phyloP scores from a whole-genome alignment of 371 early-diverging fungal genomes.

The Mucor saturninus region DNA sequence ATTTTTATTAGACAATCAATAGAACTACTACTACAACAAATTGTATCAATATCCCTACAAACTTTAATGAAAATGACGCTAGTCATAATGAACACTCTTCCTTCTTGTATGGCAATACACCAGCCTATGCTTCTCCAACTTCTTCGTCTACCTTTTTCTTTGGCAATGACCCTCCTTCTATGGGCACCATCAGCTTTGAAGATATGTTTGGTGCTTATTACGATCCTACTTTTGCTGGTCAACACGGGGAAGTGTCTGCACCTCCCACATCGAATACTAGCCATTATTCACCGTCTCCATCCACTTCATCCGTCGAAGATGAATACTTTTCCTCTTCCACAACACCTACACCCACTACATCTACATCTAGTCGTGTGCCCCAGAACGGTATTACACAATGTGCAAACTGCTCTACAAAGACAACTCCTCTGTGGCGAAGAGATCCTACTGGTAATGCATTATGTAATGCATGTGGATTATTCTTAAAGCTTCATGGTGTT shows the following conservation, averaged over 20 bases:
- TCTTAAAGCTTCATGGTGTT: slow-evolving; percentile 38
- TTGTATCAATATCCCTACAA: slow-evolving; percentile 21
- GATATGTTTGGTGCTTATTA: slow-evolving; percentile 32
- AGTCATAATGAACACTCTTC: neutral
- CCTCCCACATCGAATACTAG: neutral
- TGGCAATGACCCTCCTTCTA: slow-evolving; percentile 13
- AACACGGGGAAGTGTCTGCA: slow-evolving; percentile 1
- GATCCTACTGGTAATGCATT: slow-evolving; percentile 32
- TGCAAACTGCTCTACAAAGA: slow-evolving; percentile 28
- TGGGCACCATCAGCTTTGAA: slow-evolving; percentile 31
- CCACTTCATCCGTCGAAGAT: slow-evolving; percentile 15
- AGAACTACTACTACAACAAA: neutral
- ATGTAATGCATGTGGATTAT: slow-evolving; percentile 41
- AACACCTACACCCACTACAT: neutral
- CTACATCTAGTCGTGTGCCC: neutral
- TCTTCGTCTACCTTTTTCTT: slow-evolving; percentile 3
- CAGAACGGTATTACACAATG: slow-evolving; percentile 17
- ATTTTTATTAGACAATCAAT: slow-evolving; percentile 3
- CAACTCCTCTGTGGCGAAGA: slow-evolving; percentile 37
- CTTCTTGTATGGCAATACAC: slow-evolving; percentile 4
- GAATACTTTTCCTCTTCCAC: neutral
- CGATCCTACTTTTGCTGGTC: slow-evolving; percentile 14
- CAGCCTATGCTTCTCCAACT: slow-evolving; percentile 7
- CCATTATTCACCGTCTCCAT: slow-evolving; percentile 4
- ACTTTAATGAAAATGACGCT: slow-evolving; percentile 12